These are phyloP conservation scores for Platanthera guangdongensis DNA, from an alignment of 106 monocot genomes.

Conservation along the genomic window DNA sequence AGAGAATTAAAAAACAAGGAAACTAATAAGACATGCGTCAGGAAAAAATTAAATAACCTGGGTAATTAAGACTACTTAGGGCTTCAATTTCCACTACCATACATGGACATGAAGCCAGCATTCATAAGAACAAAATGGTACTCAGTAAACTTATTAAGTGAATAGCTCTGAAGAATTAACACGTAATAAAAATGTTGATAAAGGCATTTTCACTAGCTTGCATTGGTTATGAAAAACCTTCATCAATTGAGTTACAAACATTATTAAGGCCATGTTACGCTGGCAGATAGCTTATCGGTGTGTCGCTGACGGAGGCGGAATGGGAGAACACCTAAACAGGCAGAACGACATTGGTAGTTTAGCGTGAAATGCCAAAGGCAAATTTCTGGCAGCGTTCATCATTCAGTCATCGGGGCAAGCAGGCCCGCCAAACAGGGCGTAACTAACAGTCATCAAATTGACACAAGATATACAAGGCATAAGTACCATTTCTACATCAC, in stretches of 20 bases:
- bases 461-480: neutral
- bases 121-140: neutral
- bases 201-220: neutral
- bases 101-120: neutral
- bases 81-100: neutral
- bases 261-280: no score
- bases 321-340: no score
- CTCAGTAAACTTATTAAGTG: neutral
- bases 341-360: no score
- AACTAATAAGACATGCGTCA: neutral
- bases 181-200: neutral
- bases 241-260: neutral
- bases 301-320: no score
- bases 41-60: neutral
- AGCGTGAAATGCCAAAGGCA: no score
- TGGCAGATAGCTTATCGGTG: no score
- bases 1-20: neutral
- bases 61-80: neutral
- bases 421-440: neutral
- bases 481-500: neutral
- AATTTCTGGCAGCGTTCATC: no score
- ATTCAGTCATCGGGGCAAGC: no score
- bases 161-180: neutral
- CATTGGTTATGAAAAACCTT: neutral
- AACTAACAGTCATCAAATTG: neutral